A percentile compares a stretch with the other conserved stretches of the same genome.
These are phyloP conservation scores for Phytophthora boehmeriae DNA, from an alignment of 352 stramenopile genomes.

Conservation along the genomic window DNA sequence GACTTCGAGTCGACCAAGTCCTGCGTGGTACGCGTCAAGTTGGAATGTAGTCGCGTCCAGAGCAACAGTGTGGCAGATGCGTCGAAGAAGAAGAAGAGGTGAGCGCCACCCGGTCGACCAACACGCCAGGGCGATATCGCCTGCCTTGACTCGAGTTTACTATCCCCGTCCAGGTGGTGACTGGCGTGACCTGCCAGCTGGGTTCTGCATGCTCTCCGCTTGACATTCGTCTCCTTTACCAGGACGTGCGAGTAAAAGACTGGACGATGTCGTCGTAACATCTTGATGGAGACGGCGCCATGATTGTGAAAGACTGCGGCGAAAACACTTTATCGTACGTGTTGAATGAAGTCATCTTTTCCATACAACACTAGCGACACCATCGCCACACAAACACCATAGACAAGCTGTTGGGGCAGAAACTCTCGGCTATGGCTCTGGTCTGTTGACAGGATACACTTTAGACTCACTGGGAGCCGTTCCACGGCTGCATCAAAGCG, in stretches of 20 bases:
- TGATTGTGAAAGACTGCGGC: constrained; percentile 5
- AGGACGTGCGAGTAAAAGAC: neutral
- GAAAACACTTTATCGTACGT: constrained; percentile 3
- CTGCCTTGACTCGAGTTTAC: constrained; percentile 16
- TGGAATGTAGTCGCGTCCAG: constrained; percentile 25
- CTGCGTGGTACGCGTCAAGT: constrained; percentile 29
- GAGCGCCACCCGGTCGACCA: constrained; percentile 16
- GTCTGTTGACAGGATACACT: constrained; percentile 1
- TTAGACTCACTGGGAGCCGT: constrained; percentile 3
- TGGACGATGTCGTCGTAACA: constrained; percentile 14
- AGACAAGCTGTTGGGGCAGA: constrained; percentile 21
- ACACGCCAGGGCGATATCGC: constrained; percentile 7
- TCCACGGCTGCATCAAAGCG: constrained; percentile 3
- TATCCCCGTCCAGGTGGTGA: constrained; percentile 25
- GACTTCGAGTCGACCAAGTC: constrained; percentile 14
- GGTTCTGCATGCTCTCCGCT: constrained; percentile 16
- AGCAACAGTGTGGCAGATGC: constrained; percentile 6
- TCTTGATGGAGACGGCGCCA: constrained; percentile 9
- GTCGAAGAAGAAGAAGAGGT: constrained; percentile 13
- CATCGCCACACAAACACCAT: constrained; percentile 3
- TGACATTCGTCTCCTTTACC: constrained; percentile 18
- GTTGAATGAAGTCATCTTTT: neutral
- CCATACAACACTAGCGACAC: neutral
- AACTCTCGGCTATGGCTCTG: neutral
- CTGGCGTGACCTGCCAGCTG: constrained; percentile 27